Base-by-base conservation (phyloP, 2,329 filamentous ascomycete genomes). In the Daldinia sp. region DNA sequence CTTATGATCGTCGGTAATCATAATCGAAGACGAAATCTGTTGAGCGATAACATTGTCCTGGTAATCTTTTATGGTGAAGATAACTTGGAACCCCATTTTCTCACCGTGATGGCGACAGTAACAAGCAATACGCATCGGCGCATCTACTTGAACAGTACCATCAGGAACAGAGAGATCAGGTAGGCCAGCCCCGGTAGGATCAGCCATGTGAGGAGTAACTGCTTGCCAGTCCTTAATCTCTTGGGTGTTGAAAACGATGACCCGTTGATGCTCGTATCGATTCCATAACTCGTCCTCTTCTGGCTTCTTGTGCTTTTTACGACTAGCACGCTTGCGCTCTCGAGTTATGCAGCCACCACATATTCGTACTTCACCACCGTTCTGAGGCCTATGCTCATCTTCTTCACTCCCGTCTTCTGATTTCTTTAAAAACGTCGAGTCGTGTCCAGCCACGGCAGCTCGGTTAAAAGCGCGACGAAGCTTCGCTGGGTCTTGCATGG, bases 1-100 rank as follows among this genome's bases (percentile, higher is more conserved):
- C 80, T 98, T 98, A 81, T 98, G 94, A 73, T 99, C 94, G 75
- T 99, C 94, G 1, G 95, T 98, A 67, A 98, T 97, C 85, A 97
- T 94, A 68, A 98, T 96, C 0, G 93, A 91, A 57, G 90, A 88
- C 17, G 92, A 93, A 68, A 97, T 90, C 53, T 89, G 87, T 77
- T 99, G 94, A 5, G 93, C 91, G 41, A 98, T 81, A 29, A 97
- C 80, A 43, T 88, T 87, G 70, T 89, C 91, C 66, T 87, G 81
- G 73, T 87, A 87, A 77, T 97, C 92, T 74, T 94, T 96, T 72
- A 99, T 84, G 1, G 94, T 98, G 77, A 98, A 96, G 66, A 99
- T 96, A 71, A 98, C 93, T 67, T 85, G 83, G 78, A 97, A 99
- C 1, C 94, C 94, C 69, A 90, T 82, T 80, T 98, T 98, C 78